A percentile compares a stretch with the other conserved stretches of the same genome.
phyloP scores from a whole-genome alignment of 148 eudicot species.

The Rhododendron williamsianum region DNA sequence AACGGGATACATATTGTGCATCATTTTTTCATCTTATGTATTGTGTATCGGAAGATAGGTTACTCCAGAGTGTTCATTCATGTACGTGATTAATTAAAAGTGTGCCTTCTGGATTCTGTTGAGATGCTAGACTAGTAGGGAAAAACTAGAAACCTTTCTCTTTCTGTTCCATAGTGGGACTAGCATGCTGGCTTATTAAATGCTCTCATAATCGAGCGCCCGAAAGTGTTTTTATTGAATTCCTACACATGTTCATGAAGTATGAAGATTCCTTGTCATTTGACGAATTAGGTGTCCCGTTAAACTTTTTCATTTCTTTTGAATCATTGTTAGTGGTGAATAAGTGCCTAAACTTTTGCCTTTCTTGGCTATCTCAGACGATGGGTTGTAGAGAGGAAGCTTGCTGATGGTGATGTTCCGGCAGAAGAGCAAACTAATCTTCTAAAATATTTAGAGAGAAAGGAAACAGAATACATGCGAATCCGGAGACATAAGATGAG shows the following conservation, averaged over 20 bases:
- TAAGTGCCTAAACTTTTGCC: neutral
- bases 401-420: slow-evolving; percentile 37
- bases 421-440: slow-evolving; percentile 39
- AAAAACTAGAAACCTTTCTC: neutral
- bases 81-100: neutral
- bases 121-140: slow-evolving; percentile 6
- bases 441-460: slow-evolving; percentile 32
- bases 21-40: neutral
- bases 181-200: neutral
- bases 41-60: neutral
- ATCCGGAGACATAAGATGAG: slow-evolving; percentile 39
- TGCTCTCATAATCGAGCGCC: neutral
- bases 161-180: neutral
- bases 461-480: slow-evolving; percentile 45
- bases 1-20: neutral
- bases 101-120: neutral
- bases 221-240: neutral
- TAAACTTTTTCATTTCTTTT: neutral
- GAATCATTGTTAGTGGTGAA: neutral
- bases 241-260: neutral
- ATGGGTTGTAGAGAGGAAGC: slow-evolving; percentile 30
- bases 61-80: neutral
- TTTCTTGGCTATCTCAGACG: slow-evolving; percentile 19
- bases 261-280: neutral
- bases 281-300: neutral